phyloP scores from a whole-genome alignment of 768 basidiomycete genomes.

The Candolleomyces efflorescens region DNA sequence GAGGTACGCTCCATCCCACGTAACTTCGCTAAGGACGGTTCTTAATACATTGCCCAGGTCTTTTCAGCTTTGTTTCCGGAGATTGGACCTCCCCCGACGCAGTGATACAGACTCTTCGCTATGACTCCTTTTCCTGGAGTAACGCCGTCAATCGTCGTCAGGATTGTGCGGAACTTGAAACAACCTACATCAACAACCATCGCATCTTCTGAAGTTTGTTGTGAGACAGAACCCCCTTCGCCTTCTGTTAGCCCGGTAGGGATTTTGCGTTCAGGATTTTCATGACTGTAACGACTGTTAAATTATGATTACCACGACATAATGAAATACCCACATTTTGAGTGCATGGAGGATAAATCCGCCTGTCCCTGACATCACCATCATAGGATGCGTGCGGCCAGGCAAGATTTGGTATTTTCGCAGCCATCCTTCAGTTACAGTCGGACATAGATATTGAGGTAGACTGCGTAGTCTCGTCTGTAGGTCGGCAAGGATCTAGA shows the following conservation, averaged over 20 bases:
- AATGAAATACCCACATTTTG: constrained; percentile 60
- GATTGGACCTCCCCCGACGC: not conserved
- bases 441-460: constrained; percentile 71
- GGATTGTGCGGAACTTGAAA: not conserved
- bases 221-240: not conserved
- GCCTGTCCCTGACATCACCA: constrained; percentile 86
- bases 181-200: constrained; percentile 7
- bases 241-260: not conserved
- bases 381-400: constrained; percentile 91
- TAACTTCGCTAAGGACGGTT: not conserved
- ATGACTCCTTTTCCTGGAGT: not conserved
- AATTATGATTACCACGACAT: not conserved
- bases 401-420: constrained; percentile 93
- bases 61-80: constrained; percentile 63
- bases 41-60: constrained; percentile 32
- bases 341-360: constrained; percentile 83
- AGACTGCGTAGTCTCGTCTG: constrained; percentile 65
- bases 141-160: not conserved
- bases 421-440: constrained; percentile 81
- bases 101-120: not conserved
- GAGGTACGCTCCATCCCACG: constrained; percentile 53
- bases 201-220: not conserved
- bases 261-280: not conserved
- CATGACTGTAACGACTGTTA: constrained; percentile 1
- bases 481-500: constrained; percentile 70